These are phyloP conservation scores for Hyparrhenia diplandra DNA, from an alignment of 176 grass and related monocot species.

Conservation along the genomic window DNA sequence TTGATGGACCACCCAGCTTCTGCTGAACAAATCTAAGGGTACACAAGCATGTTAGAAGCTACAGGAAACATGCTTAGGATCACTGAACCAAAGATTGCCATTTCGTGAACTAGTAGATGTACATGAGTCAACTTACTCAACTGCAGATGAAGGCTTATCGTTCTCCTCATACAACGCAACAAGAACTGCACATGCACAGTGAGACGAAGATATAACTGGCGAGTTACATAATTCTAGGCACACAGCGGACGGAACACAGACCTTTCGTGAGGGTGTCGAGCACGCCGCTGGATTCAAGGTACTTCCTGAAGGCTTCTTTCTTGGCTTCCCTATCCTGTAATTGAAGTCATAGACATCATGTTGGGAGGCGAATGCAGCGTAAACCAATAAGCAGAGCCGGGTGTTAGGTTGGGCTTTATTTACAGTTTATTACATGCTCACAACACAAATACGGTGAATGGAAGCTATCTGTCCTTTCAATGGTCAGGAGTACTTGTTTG, in stretches of 20 bases:
- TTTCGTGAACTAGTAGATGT: not conserved
- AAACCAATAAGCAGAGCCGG: not conserved
- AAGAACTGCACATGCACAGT: slow-evolving; percentile 63
- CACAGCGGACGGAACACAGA: slow-evolving; percentile 14
- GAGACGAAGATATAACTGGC: not conserved
- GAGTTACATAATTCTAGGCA: not conserved
- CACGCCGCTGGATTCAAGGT: slow-evolving; percentile 89
- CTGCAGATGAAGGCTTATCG: slow-evolving; percentile 77
- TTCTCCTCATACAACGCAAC: slow-evolving; percentile 88
- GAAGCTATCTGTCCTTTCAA: not conserved
- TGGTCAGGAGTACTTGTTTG: not conserved
- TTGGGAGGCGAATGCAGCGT: not conserved
- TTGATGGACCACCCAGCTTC: slow-evolving; percentile 81
- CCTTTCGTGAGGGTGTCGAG: slow-evolving; percentile 95
- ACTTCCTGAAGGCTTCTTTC: slow-evolving; percentile 96
- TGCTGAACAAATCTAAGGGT: slow-evolving; percentile 77
- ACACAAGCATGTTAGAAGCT: not conserved
- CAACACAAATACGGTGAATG: not conserved
- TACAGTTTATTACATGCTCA: not conserved
- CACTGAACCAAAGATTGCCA: not conserved
- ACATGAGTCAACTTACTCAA: slow-evolving; percentile 64
- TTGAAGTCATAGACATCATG: not conserved
- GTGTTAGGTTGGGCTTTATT: not conserved
- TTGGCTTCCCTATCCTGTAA: slow-evolving; percentile 77
- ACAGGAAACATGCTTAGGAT: not conserved